Conservation (phyloP, 352 stramenopile genomes). For the Phytophthora pisi region DNA sequence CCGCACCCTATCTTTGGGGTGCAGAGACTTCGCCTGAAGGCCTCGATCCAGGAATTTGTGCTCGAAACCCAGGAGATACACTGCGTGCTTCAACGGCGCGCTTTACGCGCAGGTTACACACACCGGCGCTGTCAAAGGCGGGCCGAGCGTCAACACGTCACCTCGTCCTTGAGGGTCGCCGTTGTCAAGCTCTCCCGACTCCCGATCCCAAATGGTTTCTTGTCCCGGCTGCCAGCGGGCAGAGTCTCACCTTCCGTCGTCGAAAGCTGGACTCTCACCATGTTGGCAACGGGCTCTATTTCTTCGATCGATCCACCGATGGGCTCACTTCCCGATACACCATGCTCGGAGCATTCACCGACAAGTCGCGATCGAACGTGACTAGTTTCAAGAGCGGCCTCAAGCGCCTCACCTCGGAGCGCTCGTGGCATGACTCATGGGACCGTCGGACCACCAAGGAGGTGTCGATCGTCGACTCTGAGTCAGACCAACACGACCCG, state of each 20-base stretch:
- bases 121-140: slow-evolving; percentile 13
- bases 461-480: slow-evolving; percentile 24
- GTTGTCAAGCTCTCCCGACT: slow-evolving; percentile 16
- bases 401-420: slow-evolving; percentile 23
- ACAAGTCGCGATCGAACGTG: slow-evolving; percentile 23
- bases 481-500: slow-evolving; percentile 20
- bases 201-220: slow-evolving; percentile 40
- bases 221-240: slow-evolving; percentile 16
- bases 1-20: slow-evolving; percentile 5
- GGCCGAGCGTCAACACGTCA: slow-evolving; percentile 12
- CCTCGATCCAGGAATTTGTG: slow-evolving; percentile 11
- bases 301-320: neutral
- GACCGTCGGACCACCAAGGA: slow-evolving; percentile 27
- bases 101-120: slow-evolving; percentile 30
- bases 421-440: slow-evolving; percentile 33
- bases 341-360: slow-evolving; percentile 27
- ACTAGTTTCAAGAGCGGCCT: slow-evolving; percentile 35
- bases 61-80: slow-evolving; percentile 16
- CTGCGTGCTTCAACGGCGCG: slow-evolving; percentile 14
- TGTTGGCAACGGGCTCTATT: neutral
- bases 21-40: slow-evolving; percentile 14
- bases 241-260: slow-evolving; percentile 12
- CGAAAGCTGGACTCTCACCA: slow-evolving; percentile 2
- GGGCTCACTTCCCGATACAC: slow-evolving; percentile 30
- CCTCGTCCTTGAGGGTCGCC: slow-evolving; percentile 7